Percentiles rank a stretch among this genome's conserved stretches.
These are phyloP conservation scores for Ilyonectria mors-panacis DNA, from an alignment of 2,329 filamentous ascomycete genomes.

Conservation along the genomic window DNA sequence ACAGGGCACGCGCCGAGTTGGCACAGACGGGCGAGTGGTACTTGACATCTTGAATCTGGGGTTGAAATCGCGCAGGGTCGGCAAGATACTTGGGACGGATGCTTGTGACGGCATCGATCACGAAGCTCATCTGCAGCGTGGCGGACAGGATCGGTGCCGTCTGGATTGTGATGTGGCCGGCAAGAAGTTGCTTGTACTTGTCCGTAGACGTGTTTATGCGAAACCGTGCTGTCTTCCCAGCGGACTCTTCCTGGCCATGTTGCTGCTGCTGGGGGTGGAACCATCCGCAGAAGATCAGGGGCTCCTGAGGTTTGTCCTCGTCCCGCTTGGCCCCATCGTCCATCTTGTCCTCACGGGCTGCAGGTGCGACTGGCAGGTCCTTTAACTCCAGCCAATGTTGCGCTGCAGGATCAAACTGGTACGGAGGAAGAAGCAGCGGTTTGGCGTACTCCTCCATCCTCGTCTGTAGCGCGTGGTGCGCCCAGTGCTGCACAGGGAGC, in stretches of 20 bases:
- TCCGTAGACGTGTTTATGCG: slow-evolving; percentile 11
- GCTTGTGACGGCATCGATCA: slow-evolving; percentile 12
- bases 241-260: neutral
- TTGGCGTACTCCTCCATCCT: neutral
- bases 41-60: neutral
- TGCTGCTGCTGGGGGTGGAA: neutral
- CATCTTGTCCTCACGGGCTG: neutral
- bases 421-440: slow-evolving; percentile 16
- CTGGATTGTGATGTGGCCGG: slow-evolving; percentile 3
- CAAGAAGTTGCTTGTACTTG: neutral
- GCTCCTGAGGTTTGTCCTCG: neutral
- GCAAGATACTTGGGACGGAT: neutral
- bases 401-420: slow-evolving; percentile 21
- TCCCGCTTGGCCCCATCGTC: neutral
- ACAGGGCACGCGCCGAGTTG: slow-evolving; percentile 1
- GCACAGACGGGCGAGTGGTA: slow-evolving; percentile 18
- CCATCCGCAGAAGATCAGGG: neutral
- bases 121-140: slow-evolving; percentile 11
- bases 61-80: neutral
- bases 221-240: slow-evolving; percentile 3
- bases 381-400: slow-evolving; percentile 14
- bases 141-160: slow-evolving; percentile 18
- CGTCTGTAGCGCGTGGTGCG: slow-evolving; percentile 2
- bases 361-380: neutral
- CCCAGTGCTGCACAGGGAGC: slow-evolving; percentile 6